Percentiles rank a stretch among this genome's conserved stretches.
phyloP scores from a whole-genome alignment of 495 filamentous ascomycete species.

The Podospora appendiculata region DNA sequence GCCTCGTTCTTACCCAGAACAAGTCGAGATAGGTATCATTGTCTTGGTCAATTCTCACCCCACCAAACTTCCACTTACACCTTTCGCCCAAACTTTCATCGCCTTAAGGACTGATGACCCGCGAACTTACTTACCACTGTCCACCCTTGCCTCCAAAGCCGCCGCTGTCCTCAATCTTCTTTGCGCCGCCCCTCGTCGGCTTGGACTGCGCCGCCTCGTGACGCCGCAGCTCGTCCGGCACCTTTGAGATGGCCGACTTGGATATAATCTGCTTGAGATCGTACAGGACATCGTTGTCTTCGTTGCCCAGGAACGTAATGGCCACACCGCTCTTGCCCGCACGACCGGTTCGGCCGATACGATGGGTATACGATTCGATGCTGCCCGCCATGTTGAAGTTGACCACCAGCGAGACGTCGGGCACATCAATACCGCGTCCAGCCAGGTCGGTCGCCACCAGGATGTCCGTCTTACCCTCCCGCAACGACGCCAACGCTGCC shows the following conservation, averaged over 20 bases:
- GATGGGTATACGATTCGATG: conserved; percentile 96
- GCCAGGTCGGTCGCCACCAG: conserved; percentile 97
- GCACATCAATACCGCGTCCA: conserved; percentile 96
- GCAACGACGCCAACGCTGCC: conserved; percentile 80
- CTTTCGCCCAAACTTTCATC: too few relatives aligned
- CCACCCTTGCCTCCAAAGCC: conserved; percentile 24
- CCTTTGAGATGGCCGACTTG: conserved; percentile 81
- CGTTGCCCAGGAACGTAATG: conserved; percentile 91
- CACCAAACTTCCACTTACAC: too few relatives aligned
- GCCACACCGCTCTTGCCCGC: conserved; percentile 96
- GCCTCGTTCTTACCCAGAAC: too few relatives aligned
- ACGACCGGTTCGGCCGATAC: conserved; percentile 95
- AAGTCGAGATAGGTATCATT: too few relatives aligned
- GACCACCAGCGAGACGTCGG: conserved; percentile 85
- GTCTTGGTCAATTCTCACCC: too few relatives aligned
- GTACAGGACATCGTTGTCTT: conserved; percentile 91
- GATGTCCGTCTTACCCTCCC: conserved; percentile 71
- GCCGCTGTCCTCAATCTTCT: conserved; percentile 21
- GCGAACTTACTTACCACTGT: conserved; percentile 10
- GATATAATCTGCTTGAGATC: conserved; percentile 94
- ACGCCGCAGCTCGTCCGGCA: conserved; percentile 88
- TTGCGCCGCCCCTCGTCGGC: conserved; percentile 26
- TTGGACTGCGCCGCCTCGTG: conserved; percentile 92
- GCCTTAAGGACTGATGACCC: too few relatives aligned
- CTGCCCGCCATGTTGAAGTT: conserved; percentile 98